Evolutionary conservation across 768 basidiomycete genomes (phyloP).

Genomic region (Podaxis pistillaris): DNA sequence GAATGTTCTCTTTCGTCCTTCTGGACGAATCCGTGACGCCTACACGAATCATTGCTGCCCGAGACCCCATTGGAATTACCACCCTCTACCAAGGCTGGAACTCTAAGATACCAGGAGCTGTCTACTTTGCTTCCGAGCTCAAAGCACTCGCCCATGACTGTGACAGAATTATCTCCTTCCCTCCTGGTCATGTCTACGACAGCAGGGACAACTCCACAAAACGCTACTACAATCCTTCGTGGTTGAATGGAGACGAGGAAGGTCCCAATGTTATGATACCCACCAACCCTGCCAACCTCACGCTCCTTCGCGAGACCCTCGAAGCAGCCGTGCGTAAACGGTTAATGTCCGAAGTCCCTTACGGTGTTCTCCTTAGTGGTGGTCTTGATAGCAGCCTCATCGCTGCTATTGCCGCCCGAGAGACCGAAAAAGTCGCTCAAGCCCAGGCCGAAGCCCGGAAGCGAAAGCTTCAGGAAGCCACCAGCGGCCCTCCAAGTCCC

Average conservation of each 20-base stretch:
- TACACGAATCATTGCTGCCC: slow-evolving; percentile 88
- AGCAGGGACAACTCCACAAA: slow-evolving; percentile 73
- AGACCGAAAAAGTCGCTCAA: slow-evolving; percentile 88
- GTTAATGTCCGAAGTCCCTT: slow-evolving; percentile 98
- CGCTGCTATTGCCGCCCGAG: slow-evolving; percentile 90
- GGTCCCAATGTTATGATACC: slow-evolving; percentile 49
- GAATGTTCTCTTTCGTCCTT: slow-evolving; percentile 98
- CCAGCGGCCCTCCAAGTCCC: slow-evolving; percentile 60
- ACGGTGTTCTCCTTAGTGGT: slow-evolving; percentile 93
- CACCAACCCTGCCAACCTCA: slow-evolving; percentile 60
- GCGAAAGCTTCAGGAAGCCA: slow-evolving; percentile 50
- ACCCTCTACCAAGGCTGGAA: slow-evolving; percentile 98
- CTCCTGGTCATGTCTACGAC: slow-evolving; percentile 96
- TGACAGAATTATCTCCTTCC: slow-evolving; percentile 93
- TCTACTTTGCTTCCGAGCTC: slow-evolving; percentile 95
- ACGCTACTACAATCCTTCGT: slow-evolving; percentile 85
- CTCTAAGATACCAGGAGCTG: slow-evolving; percentile 75
- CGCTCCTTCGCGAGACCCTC: slow-evolving; percentile 71
- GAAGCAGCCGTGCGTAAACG: slow-evolving; percentile 93
- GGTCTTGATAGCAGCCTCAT: slow-evolving; percentile 96
- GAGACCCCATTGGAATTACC: slow-evolving; percentile 97
- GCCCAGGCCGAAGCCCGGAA: slow-evolving; percentile 74
- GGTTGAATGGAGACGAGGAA: slow-evolving; percentile 84
- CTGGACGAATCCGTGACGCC: slow-evolving; percentile 92
- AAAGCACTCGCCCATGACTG: slow-evolving; percentile 91